A percentile compares a stretch with the other conserved stretches of the same genome.
phyloP scores from a whole-genome alignment of 176 grass and related monocot species.

The Miscanthus lutarioriparius region DNA sequence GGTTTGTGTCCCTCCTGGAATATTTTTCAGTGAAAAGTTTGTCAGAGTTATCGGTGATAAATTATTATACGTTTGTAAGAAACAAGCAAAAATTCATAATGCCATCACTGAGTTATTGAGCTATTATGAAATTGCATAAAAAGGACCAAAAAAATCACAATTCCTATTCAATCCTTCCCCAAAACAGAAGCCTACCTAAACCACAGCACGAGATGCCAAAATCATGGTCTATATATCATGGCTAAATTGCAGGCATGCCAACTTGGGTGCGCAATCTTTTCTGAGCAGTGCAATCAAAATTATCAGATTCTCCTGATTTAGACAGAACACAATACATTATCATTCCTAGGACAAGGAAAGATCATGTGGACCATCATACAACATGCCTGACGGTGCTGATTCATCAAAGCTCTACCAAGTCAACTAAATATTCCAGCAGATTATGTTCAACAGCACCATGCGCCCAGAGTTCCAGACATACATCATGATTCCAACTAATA shows the following conservation, averaged over 20 bases:
- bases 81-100: slow-evolving; percentile 10
- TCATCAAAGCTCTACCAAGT: slow-evolving; percentile 5
- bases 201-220: not conserved
- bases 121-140: not conserved
- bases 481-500: slow-evolving; percentile 23
- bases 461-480: not conserved
- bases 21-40: slow-evolving; percentile 18
- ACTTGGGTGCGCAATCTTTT: not conserved
- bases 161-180: not conserved
- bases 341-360: slow-evolving; percentile 6
- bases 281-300: not conserved
- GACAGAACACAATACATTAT: not conserved
- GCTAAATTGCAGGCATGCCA: not conserved
- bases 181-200: not conserved
- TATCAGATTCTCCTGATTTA: slow-evolving; percentile 26
- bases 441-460: slow-evolving; percentile 17
- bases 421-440: slow-evolving; percentile 25
- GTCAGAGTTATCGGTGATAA: slow-evolving; percentile 8
- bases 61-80: not conserved
- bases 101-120: not conserved
- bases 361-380: not conserved
- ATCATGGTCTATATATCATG: not conserved
- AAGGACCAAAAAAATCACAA: not conserved
- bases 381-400: not conserved
- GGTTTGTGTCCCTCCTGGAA: slow-evolving; percentile 91